Evolutionary conservation across 805 yeast species (phyloP).

Genomic region (Wickerhamiella australiensis): DNA sequence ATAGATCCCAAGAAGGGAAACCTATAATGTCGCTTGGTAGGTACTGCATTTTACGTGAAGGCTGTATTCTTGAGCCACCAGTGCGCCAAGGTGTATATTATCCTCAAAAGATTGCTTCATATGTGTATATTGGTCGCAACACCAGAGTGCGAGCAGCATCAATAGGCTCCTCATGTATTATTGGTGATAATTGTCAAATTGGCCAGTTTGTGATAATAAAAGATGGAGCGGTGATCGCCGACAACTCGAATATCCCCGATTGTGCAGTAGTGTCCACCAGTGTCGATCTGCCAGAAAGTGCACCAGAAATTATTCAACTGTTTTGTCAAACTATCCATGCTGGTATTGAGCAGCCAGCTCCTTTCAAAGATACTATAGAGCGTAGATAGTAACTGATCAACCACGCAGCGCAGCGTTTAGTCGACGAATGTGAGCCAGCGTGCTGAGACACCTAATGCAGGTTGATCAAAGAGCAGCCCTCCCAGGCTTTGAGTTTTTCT

Average conservation of each 20-base stretch:
- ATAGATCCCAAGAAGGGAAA: slow-evolving; percentile 24
- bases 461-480: too few species aligned
- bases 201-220: slow-evolving; percentile 30
- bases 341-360: slow-evolving; percentile 19
- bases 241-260: slow-evolving; percentile 27
- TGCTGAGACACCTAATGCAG: too few species aligned
- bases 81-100: slow-evolving; percentile 20
- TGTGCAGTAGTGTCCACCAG: slow-evolving; percentile 28
- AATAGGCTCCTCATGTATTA: slow-evolving; percentile 30
- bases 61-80: slow-evolving; percentile 27
- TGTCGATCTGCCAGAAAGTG: slow-evolving; percentile 29
- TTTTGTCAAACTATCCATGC: slow-evolving; percentile 24
- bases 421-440: too few species aligned
- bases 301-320: slow-evolving; percentile 25
- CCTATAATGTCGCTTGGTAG: slow-evolving; percentile 31
- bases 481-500: too few species aligned
- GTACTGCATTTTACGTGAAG: slow-evolving; percentile 24
- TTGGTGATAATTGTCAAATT: slow-evolving; percentile 28
- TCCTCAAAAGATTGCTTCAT: slow-evolving; percentile 31
- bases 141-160: slow-evolving; percentile 28
- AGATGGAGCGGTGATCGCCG: slow-evolving; percentile 30
- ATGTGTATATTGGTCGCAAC: slow-evolving; percentile 29
- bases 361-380: too few species aligned
- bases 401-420: too few species aligned
- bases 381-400: too few species aligned